Percentiles rank a stretch among this genome's conserved stretches.
These are phyloP conservation scores for Schwanniomyces sp. DNA, from an alignment of 805 yeast species.

Conservation along the genomic window DNA sequence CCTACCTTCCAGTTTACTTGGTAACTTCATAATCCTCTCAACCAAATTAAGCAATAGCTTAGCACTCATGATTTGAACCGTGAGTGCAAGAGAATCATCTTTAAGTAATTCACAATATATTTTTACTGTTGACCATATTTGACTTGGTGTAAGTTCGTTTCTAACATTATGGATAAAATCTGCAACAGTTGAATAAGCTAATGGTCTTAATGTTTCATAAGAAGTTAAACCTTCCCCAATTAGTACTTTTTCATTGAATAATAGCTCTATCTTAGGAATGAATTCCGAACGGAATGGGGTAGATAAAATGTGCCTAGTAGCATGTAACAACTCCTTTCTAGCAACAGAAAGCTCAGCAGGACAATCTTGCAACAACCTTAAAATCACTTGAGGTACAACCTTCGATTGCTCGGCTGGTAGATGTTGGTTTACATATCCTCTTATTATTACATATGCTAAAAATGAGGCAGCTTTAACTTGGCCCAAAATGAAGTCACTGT, in stretches of 20 bases:
- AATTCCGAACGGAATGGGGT: conserved; percentile 84
- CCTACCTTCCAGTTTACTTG: conserved; percentile 77
- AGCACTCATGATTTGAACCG: conserved; percentile 96
- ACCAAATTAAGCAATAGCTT: conserved; percentile 83
- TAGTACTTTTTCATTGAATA: conserved; percentile 83
- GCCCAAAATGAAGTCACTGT: conserved; percentile 84
- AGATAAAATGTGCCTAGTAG: conserved; percentile 90
- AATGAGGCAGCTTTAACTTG: conserved; percentile 97
- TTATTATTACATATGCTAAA: conserved; percentile 84
- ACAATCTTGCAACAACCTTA: conserved; percentile 87
- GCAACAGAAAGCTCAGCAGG: conserved; percentile 92
- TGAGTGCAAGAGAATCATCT: conserved; percentile 78
- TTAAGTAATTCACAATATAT: conserved; percentile 79
- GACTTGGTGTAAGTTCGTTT: conserved; percentile 74
- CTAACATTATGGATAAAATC: conserved; percentile 93
- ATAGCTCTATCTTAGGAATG: conserved; percentile 77
- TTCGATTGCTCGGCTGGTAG: conserved; percentile 42
- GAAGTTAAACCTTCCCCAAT: conserved; percentile 93
- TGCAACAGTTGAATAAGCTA: conserved; percentile 94
- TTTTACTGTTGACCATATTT: conserved; percentile 82
- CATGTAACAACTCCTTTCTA: conserved; percentile 88
- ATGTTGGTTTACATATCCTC: conserved; percentile 74
- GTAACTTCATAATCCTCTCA: conserved; percentile 81
- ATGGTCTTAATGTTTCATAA: conserved; percentile 83
- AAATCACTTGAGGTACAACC: conserved; percentile 82